Evolutionary conservation across 306 rosid genomes (phyloP).

Genomic region (Spatholobus suberectus): DNA sequence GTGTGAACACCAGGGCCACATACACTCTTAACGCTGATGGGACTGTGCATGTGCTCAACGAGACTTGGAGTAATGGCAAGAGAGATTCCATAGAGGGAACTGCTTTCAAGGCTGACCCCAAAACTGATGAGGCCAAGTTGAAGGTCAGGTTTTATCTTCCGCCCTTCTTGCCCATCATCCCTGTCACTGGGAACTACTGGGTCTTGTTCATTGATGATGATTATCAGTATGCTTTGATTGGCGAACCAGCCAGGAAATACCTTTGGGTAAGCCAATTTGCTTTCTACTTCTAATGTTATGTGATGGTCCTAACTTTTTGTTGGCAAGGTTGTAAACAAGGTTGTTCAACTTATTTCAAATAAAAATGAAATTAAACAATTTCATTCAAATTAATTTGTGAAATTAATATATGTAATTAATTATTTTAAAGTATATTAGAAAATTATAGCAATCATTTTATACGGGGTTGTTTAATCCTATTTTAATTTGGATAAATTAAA

Average conservation of each 20-base stretch:
- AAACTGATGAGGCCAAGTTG: constrained; percentile 82
- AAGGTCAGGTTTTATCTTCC: constrained; percentile 87
- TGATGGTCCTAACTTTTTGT: neutral
- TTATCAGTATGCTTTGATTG: constrained; percentile 76
- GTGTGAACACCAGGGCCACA: constrained; percentile 81
- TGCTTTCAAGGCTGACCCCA: constrained; percentile 77
- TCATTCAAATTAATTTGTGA: too few relatives aligned
- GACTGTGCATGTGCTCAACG: constrained; percentile 76
- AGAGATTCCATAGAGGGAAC: constrained; percentile 67
- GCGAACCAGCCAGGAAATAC: constrained; percentile 68
- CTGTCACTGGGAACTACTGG: constrained; percentile 89
- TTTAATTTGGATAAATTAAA: too few relatives aligned
- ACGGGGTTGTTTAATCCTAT: too few relatives aligned
- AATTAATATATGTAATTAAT: too few relatives aligned
- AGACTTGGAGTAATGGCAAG: constrained; percentile 76
- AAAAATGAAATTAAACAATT: too few relatives aligned
- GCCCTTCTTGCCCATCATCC: constrained; percentile 84
- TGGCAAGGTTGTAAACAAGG: neutral
- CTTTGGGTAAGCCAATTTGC: constrained; percentile 70
- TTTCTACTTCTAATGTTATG: neutral
- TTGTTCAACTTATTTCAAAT: too few relatives aligned
- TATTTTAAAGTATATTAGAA: too few relatives aligned
- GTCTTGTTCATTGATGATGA: constrained; percentile 70
- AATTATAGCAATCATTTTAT: too few relatives aligned
- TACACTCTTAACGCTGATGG: constrained; percentile 72